A percentile compares a stretch with the other conserved stretches of the same genome.
Conservation (phyloP, 306 rosid genomes). For the Purshia tridentata region DNA sequence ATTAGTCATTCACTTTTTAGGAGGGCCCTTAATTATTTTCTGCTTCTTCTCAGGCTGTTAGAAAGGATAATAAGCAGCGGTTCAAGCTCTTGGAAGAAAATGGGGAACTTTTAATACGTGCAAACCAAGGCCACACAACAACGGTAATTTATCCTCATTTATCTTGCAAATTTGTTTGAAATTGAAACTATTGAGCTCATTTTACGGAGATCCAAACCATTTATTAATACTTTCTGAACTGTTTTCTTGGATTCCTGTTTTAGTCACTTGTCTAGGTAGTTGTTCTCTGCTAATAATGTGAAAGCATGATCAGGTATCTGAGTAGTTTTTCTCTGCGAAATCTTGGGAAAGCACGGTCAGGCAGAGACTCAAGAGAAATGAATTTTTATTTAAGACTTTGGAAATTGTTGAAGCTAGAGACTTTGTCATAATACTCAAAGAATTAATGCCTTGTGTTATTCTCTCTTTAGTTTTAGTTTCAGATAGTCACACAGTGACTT, state of each 20-base stretch:
- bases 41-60: conserved; percentile 63
- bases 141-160: conserved; percentile 37
- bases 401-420: not conserved
- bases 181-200: not conserved
- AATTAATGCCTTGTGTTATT: not conserved
- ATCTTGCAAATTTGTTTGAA: not conserved
- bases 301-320: not conserved
- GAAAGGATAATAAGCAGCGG: conserved; percentile 85
- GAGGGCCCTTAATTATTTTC: not conserved
- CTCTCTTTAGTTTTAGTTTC: not conserved
- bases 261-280: not conserved
- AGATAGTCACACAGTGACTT: not conserved
- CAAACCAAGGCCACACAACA: conserved; percentile 92
- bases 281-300: not conserved
- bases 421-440: not conserved
- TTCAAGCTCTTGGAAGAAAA: conserved; percentile 79
- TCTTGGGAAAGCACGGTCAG: not conserved
- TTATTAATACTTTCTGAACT: not conserved
- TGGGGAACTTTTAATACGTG: conserved; percentile 76
- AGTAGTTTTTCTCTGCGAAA: not conserved
- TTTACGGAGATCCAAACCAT: not conserved
- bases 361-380: not conserved
- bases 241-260: not conserved
- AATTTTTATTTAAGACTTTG: not conserved
- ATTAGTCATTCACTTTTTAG: not conserved